Evolutionary conservation across 495 filamentous ascomycete species (phyloP).

Genomic region (Usnea hakonensis): DNA sequence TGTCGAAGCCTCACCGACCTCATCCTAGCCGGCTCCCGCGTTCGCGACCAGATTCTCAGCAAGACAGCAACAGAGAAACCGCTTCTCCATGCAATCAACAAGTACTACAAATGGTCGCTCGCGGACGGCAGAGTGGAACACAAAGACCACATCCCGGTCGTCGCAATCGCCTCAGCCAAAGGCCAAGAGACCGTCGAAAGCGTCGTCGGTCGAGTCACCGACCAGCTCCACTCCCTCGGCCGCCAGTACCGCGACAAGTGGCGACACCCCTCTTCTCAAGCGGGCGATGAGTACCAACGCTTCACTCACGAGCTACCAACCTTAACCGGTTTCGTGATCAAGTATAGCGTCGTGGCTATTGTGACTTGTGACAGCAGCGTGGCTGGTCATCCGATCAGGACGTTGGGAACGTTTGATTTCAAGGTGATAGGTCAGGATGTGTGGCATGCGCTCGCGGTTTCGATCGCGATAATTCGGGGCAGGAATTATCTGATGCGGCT

Average conservation of each 20-base stretch:
- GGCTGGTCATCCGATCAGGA: constrained; percentile 14
- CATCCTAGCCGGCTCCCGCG: constrained; percentile 34
- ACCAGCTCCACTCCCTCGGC: constrained; percentile 29
- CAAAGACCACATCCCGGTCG: constrained; percentile 26
- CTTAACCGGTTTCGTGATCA: constrained; percentile 37
- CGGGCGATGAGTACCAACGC: constrained; percentile 1
- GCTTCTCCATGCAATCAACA: constrained; percentile 31
- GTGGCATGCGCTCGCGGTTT: constrained; percentile 42
- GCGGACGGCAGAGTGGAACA: constrained; percentile 27
- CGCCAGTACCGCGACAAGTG: constrained; percentile 24
- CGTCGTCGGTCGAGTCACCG: constrained; percentile 29
- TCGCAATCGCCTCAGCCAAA: constrained; percentile 31
- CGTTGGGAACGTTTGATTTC: constrained; percentile 36
- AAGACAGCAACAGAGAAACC: constrained; percentile 25
- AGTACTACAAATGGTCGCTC: constrained; percentile 40
- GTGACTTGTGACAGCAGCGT: constrained; percentile 31
- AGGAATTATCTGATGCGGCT: constrained; percentile 34
- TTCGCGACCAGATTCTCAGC: constrained; percentile 33
- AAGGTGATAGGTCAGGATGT: constrained; percentile 36
- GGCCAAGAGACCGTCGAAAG: constrained; percentile 27
- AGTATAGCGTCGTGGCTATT: constrained; percentile 37
- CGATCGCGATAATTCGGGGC: constrained; percentile 35
- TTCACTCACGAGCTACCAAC: constrained; percentile 24
- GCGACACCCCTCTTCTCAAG: not conserved
- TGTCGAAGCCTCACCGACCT: constrained; percentile 34